These are phyloP conservation scores for Purpureocillium takamizusanense DNA, from an alignment of 2,329 filamentous ascomycete species.

Conservation along the genomic window DNA sequence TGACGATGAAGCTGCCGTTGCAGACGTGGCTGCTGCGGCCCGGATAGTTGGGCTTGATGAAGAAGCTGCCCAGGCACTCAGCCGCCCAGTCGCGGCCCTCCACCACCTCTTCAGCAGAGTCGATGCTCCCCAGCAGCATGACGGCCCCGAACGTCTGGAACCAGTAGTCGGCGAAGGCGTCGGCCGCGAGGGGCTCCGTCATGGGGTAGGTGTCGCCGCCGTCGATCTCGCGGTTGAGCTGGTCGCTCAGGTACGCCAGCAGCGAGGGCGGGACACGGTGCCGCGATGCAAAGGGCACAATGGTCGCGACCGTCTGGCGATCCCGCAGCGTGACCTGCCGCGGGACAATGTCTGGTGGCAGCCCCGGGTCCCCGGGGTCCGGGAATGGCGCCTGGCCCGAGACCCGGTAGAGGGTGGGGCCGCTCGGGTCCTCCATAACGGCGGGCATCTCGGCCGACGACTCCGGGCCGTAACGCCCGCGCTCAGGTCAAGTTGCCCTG, in stretches of 20 bases:
- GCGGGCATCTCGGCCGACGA: conserved; percentile 51
- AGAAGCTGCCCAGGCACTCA: conserved; percentile 81
- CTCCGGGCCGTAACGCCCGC: neutral
- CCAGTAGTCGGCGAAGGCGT: conserved; percentile 76
- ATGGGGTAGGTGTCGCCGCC: conserved; percentile 89
- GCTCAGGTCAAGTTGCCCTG: too few relatives aligned
- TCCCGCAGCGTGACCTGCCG: conserved; percentile 77
- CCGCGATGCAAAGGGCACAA: conserved; percentile 73
- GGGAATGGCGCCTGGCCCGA: conserved; percentile 60
- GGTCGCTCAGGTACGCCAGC: conserved; percentile 68
- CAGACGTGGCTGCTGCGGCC: conserved; percentile 85
- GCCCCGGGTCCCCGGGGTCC: conserved; percentile 47
- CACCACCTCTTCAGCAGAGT: conserved; percentile 47
- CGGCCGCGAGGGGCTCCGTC: conserved; percentile 65
- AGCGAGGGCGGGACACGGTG: conserved; percentile 68
- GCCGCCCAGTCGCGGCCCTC: conserved; percentile 66
- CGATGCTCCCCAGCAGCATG: conserved; percentile 74
- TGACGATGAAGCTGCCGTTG: conserved; percentile 74
- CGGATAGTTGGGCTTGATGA: conserved; percentile 90
- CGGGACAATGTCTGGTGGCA: conserved; percentile 61
- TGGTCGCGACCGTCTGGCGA: conserved; percentile 72
- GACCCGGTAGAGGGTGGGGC: conserved; percentile 60
- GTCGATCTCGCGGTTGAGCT: conserved; percentile 84
- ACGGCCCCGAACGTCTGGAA: conserved; percentile 84
- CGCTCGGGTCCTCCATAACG: conserved; percentile 67